Percentiles rank a stretch among this genome's conserved stretches.
These are phyloP conservation scores for Beta vulgaris DNA, from an alignment of 148 eudicot genomes.

Conservation along the genomic window DNA sequence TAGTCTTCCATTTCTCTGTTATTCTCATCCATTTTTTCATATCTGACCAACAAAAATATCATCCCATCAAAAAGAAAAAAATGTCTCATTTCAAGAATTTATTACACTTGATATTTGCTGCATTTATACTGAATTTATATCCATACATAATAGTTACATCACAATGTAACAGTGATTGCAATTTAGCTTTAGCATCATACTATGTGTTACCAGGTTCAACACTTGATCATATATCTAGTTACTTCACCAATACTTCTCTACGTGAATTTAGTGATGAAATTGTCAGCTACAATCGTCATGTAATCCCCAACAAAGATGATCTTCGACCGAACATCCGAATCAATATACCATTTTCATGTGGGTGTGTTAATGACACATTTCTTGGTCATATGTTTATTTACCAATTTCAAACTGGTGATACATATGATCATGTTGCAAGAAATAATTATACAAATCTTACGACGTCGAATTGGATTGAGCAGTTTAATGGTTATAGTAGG, in stretches of 20 bases:
- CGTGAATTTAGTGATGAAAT: constrained; percentile 15
- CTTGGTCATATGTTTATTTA: constrained; percentile 55
- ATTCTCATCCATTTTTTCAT: neutral
- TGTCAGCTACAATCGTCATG: constrained; percentile 39
- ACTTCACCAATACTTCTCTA: constrained; percentile 6
- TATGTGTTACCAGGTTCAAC: constrained; percentile 27
- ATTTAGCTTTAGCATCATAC: constrained; percentile 61
- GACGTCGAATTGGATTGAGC: constrained; percentile 32
- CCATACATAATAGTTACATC: constrained; percentile 25
- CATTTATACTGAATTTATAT: neutral
- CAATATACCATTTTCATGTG: constrained; percentile 65
- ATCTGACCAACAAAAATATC: neutral
- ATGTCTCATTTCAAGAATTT: constrained; percentile 6
- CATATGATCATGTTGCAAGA: constrained; percentile 40
- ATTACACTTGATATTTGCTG: constrained; percentile 12
- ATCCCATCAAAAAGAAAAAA: neutral
- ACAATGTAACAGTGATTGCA: constrained; percentile 44
- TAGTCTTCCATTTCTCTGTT: neutral
- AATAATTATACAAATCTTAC: constrained; percentile 52
- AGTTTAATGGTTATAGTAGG: constrained; percentile 37
- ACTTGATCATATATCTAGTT: constrained; percentile 35
- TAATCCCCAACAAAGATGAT: constrained; percentile 37
- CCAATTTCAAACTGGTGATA: constrained; percentile 33
- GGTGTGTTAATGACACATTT: constrained; percentile 45
- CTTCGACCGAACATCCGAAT: constrained; percentile 29